These are phyloP conservation scores for Coprinellus micaceus DNA, from an alignment of 768 basidiomycete species.

Conservation along the genomic window DNA sequence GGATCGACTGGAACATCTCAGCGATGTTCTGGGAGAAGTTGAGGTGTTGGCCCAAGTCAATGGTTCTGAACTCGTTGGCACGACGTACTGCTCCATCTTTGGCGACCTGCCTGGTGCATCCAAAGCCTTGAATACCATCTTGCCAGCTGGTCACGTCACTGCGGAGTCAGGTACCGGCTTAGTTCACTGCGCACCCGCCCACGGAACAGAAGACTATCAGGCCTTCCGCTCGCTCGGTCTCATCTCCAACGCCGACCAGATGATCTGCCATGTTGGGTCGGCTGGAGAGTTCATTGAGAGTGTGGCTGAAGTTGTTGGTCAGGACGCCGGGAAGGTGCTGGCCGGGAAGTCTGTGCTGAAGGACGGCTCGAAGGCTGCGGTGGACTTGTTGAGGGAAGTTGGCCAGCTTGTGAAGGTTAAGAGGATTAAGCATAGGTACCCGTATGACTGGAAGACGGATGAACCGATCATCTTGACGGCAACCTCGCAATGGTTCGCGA, in stretches of 20 bases:
- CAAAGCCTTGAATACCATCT: constrained; percentile 41
- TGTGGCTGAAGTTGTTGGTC: constrained; percentile 57
- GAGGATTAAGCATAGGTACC: constrained; percentile 81
- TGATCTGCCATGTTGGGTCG: constrained; percentile 80
- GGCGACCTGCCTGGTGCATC: constrained; percentile 26
- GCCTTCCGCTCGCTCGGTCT: constrained; percentile 60
- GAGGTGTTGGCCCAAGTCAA: constrained; percentile 34
- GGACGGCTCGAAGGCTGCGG: constrained; percentile 66
- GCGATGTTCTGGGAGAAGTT: constrained; percentile 32
- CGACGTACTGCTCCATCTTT: constrained; percentile 64
- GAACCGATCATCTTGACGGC: constrained; percentile 92
- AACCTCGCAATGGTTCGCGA: constrained; percentile 97
- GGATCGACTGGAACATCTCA: constrained; percentile 43
- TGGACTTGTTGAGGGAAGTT: constrained; percentile 56
- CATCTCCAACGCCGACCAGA: constrained; percentile 38
- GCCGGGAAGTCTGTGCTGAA: constrained; percentile 69
- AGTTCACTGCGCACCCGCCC: constrained; percentile 93
- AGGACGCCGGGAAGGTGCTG: constrained; percentile 40
- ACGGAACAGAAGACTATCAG: constrained; percentile 89
- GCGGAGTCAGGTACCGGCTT: constrained; percentile 89
- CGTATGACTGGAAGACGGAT: constrained; percentile 96
- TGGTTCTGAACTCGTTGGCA: constrained; percentile 55
- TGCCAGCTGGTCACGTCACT: constrained; percentile 76
- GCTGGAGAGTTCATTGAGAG: constrained; percentile 66
- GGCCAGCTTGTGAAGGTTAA: constrained; percentile 62